A percentile compares a stretch with the other conserved stretches of the same genome.
Evolutionary conservation across 2,329 filamentous ascomycete genomes (phyloP).

Genomic region (Phaeosphaeriaceae sp.): DNA sequence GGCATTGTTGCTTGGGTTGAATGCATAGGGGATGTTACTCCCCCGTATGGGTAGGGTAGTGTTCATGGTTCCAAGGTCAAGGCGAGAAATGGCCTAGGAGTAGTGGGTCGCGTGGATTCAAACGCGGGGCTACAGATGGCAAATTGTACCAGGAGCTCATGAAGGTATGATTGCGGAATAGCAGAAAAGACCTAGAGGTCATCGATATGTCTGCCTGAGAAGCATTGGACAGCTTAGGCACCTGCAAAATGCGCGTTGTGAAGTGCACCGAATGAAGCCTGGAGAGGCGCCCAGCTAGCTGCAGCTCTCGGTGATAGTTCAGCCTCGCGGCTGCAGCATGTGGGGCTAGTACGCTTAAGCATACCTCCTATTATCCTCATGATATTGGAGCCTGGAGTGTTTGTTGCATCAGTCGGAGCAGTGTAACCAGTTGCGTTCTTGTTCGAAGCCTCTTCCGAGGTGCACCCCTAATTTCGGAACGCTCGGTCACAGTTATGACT

Average conservation of each 20-base stretch:
- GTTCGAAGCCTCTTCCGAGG: background rate
- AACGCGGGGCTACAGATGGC: conserved; percentile 19
- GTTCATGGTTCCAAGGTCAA: conserved; percentile 24
- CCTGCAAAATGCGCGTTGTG: conserved; percentile 15
- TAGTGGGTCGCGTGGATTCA: conserved; percentile 21
- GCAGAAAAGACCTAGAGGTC: conserved; percentile 26
- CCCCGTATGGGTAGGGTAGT: conserved; percentile 30
- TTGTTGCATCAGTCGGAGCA: background rate
- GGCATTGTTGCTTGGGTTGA: conserved; percentile 37
- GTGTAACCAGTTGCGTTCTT: background rate
- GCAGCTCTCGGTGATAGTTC: conserved; percentile 21
- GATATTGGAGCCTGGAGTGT: background rate
- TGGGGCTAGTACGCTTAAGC: background rate
- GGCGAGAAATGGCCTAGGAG: too few relatives aligned
- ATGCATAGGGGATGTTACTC: conserved; percentile 40
- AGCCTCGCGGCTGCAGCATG: conserved; percentile 19
- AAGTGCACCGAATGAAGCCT: conserved; percentile 31
- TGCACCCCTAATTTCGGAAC: conserved; percentile 20
- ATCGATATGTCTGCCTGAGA: conserved; percentile 38
- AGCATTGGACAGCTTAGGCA: conserved; percentile 37
- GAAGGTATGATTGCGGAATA: conserved; percentile 5
- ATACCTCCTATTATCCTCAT: conserved; percentile 4
- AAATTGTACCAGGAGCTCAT: conserved; percentile 6
- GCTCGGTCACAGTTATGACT: conserved; percentile 30
- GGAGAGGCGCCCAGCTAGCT: conserved; percentile 18